Base-by-base conservation (phyloP, 1,139 yeast genomes). In the Suhomyces panamericanus region DNA sequence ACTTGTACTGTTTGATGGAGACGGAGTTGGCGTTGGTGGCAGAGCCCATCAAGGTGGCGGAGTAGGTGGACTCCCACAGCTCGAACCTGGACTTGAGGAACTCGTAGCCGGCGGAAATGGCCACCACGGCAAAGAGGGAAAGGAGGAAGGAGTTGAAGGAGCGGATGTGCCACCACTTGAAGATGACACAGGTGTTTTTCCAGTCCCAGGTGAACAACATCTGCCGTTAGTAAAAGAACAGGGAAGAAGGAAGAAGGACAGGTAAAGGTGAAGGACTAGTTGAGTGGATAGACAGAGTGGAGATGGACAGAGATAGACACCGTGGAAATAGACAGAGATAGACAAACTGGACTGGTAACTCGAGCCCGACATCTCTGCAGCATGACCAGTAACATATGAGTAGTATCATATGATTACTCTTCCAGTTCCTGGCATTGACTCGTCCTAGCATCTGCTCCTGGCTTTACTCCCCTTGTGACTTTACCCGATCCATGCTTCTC, bases 171-270 rank as follows among this genome's bases (percentile, higher is more conserved):
- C 96, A 87, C 89, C 91, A 85, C 49, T 68, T 65, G 63, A 84
- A 85, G 11, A 87, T 77, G 13, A 87, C 78, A 60, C 96, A 87
- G 12, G 87, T 72, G 60, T 87, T 78, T 42, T 77, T 70, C 69
- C 87, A 83, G 54, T 82, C 80, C 95, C 95, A 87, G 10, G 91
- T 86, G 63, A 87, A 86, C n/a, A 85, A 57, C 93, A 85, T 87
- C 77, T 71, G 47, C n/a, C 7, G 49, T 46, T 39, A 39, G 46
- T 42, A 41, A 4, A 17, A 12, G 2, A 2, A 22, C 3, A 20
- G 15, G 39, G 16, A 28, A 15, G 13, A n/a, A 11, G 32, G 17
- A 17, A 4, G 17, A 5, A 17, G n/a, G n/a, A n/a, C n/a, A n/a
- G n/a, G n/a, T n/a, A n/a, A n/a, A n/a, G n/a, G n/a, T n/a, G n/a